Evolutionary conservation across 345 rosid genomes (phyloP).

Genomic region (Brassica cretica): DNA sequence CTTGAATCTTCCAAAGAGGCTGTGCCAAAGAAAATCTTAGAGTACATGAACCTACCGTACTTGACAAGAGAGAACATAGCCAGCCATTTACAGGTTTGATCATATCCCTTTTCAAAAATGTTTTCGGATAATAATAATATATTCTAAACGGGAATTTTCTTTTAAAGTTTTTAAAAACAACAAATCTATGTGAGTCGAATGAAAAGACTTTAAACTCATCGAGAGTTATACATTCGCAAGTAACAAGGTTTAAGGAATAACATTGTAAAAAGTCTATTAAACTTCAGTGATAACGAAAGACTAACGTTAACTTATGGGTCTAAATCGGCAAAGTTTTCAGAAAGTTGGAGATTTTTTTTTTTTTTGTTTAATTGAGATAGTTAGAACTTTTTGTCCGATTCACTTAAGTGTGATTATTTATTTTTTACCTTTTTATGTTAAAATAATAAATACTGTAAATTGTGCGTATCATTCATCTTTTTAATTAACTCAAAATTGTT

Average conservation of each 20-base stretch:
- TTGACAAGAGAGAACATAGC: conserved; percentile 81
- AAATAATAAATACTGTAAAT: not conserved
- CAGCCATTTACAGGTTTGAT: conserved; percentile 73
- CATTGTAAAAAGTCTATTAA: not conserved
- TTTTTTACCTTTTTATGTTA: not conserved
- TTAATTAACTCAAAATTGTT: not conserved
- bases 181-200: not conserved
- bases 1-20: conserved; percentile 53
- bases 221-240: not conserved
- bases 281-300: not conserved
- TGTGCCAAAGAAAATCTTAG: conserved; percentile 75
- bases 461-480: not conserved
- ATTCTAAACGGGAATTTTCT: not conserved
- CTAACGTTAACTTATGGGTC: not conserved
- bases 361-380: not conserved
- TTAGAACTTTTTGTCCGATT: not conserved
- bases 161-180: not conserved
- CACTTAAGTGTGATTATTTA: not conserved
- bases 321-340: not conserved
- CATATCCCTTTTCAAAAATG: not conserved
- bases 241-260: not conserved
- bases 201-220: not conserved
- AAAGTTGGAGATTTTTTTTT: not conserved
- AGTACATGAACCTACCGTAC: conserved; percentile 60
- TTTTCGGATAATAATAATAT: conserved; percentile 4